Evolutionary conservation across 352 stramenopile genomes (phyloP), one percentile per base, ranked within the genome.

Genomic region (Globisporangium ultimum): DNA sequence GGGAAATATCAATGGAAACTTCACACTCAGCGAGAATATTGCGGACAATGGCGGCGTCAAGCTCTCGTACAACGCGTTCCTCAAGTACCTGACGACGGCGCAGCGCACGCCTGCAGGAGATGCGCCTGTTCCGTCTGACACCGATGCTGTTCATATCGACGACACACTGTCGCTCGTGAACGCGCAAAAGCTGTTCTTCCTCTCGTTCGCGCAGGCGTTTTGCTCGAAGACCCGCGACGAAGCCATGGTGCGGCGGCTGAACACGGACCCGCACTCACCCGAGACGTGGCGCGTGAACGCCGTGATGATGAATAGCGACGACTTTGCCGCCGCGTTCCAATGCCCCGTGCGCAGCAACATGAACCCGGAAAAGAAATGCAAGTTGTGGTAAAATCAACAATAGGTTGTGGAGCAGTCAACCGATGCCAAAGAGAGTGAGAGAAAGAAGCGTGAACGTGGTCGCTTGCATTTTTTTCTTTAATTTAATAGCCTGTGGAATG

Each of bases 11-110:
- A 91, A 94, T 46, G 84, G 87, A 2, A 84, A 89, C 49, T 87
- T 77, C 60, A 96, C 84, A 17, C 34, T 94, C 20, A 72, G 81
- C 20, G 84, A 96, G 61, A 93, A 93, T 62, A 92, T 93, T 32
- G 87, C 87, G 0, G 87, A 96, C 70, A 87, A 91, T 38, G 87
- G 87, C 15, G 87, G 87, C 32, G 66, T 96, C 22, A 87, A 84
- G 57, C 60, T 96, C 9, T 71, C 84, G 11, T 92, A 80, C 61
- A 45, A 70, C 6, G 87, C 87, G 20, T 87, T 89, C 48, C 66
- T 79, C 41, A 64, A 63, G 15, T 76, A 67, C 32, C 59, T 83
- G 43, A 64, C 58, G 28, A 45, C 52, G 28, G 70, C 48, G 55
- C 42, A 72, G 67, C 28, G 67, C 74, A 51, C 51, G 28, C 2